Conservation (phyloP, 2,329 filamentous ascomycete genomes). For the Ophiostoma ulmi region DNA sequence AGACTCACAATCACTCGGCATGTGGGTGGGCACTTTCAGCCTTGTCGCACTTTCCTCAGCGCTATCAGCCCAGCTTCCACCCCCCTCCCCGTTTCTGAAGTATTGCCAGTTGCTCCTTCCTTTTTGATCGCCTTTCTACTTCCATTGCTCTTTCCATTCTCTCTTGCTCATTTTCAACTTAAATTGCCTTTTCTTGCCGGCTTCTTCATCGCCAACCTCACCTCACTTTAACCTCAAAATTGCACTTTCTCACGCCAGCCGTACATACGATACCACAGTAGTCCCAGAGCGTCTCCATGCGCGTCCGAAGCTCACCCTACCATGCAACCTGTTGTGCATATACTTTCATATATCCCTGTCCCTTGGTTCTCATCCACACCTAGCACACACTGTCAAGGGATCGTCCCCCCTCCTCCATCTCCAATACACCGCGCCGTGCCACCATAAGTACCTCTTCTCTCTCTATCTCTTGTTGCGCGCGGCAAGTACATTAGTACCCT, state of each 20-base stretch:
- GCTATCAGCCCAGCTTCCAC: constrained; percentile 14
- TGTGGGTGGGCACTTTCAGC: constrained; percentile 16
- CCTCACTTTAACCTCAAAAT: not conserved
- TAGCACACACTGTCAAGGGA: not conserved
- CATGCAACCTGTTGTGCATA: not conserved
- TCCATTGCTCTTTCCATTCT: not conserved
- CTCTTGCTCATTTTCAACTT: not conserved
- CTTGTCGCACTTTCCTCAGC: constrained; percentile 22
- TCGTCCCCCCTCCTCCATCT: not conserved
- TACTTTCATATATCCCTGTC: not conserved
- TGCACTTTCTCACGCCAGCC: not conserved
- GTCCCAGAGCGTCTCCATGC: not conserved
- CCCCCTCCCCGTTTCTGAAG: not conserved
- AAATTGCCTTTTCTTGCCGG: not conserved
- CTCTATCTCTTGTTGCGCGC: not conserved
- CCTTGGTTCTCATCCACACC: not conserved
- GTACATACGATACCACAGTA: not conserved
- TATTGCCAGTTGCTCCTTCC: constrained; percentile 3
- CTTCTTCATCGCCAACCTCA: not conserved
- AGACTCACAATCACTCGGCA: not conserved
- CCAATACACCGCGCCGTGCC: not conserved
- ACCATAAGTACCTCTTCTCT: not conserved
- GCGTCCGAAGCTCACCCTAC: not conserved
- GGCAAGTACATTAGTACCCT: not conserved
- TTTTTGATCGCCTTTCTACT: not conserved